phyloP scores from a whole-genome alignment of 208 protist species.

The Acanthamoeba royreba region DNA sequence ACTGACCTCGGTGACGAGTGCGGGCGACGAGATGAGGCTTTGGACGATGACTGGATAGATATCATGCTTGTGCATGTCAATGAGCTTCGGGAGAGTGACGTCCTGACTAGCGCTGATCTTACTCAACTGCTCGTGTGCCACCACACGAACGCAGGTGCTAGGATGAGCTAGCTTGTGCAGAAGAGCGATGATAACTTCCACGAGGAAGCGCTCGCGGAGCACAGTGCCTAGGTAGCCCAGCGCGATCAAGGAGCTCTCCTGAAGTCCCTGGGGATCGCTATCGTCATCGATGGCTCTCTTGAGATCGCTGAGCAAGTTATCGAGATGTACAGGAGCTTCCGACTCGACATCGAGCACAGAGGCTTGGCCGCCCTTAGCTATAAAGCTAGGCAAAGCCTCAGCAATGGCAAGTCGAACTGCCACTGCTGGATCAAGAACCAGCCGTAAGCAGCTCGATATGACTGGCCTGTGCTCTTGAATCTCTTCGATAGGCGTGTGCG shows the following conservation, averaged over 20 bases:
- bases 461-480: background rate
- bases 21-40: background rate
- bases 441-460: background rate
- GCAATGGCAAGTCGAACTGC: background rate
- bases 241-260: background rate
- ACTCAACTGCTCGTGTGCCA: background rate
- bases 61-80: background rate
- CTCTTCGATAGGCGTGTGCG: background rate
- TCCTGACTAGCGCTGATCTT: background rate
- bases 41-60: constrained; percentile 2
- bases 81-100: background rate
- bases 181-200: background rate
- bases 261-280: background rate
- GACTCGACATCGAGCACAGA: background rate
- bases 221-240: background rate
- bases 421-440: background rate
- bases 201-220: background rate
- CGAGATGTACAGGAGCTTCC: background rate
- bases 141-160: background rate
- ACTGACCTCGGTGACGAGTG: background rate
- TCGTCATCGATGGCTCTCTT: background rate
- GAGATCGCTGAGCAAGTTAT: background rate
- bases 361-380: background rate
- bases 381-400: background rate
- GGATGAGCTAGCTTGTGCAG: background rate